These are phyloP conservation scores for Quercus glauca DNA, from an alignment of 306 rosid species.

Conservation along the genomic window DNA sequence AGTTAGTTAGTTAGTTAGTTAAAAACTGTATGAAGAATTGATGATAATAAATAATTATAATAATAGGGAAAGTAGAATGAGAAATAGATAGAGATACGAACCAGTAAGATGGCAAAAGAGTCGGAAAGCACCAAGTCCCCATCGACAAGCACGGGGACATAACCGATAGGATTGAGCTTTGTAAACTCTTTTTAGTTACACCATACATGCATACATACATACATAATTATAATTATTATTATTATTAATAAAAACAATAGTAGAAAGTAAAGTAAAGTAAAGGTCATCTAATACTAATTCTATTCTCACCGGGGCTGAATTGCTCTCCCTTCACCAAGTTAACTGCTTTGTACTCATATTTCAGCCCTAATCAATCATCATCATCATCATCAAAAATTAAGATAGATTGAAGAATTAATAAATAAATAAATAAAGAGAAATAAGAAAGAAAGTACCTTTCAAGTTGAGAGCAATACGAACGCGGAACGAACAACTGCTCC, in stretches of 20 bases:
- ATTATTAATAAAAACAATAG: background rate
- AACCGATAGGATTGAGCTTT: slow-evolving; percentile 68
- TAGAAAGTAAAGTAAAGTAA: no score
- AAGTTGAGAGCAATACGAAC: slow-evolving; percentile 55
- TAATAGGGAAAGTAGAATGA: no score
- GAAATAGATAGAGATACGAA: slow-evolving; percentile 2
- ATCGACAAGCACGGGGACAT: slow-evolving; percentile 67
- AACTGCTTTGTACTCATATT: slow-evolving; percentile 53
- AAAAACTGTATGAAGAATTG: no score
- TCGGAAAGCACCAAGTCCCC: slow-evolving; percentile 49
- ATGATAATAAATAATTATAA: no score
- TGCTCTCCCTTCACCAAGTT: slow-evolving; percentile 58
- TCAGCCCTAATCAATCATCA: slow-evolving; percentile 34
- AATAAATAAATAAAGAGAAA: background rate
- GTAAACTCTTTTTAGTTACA: slow-evolving; percentile 39
- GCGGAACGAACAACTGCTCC: slow-evolving; percentile 47
- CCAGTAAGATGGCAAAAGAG: slow-evolving; percentile 76
- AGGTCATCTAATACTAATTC: background rate
- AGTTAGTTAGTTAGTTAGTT: no score
- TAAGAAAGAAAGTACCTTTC: slow-evolving; percentile 42
- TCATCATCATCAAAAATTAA: background rate
- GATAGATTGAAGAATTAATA: background rate
- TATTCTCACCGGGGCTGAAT: slow-evolving; percentile 39
- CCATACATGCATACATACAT: no score
- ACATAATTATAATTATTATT: no score